Evolutionary conservation across 2,329 filamentous ascomycete genomes (phyloP), one percentile per base, ranked within the genome.

Genomic region (Colletotrichum limetticola): DNA sequence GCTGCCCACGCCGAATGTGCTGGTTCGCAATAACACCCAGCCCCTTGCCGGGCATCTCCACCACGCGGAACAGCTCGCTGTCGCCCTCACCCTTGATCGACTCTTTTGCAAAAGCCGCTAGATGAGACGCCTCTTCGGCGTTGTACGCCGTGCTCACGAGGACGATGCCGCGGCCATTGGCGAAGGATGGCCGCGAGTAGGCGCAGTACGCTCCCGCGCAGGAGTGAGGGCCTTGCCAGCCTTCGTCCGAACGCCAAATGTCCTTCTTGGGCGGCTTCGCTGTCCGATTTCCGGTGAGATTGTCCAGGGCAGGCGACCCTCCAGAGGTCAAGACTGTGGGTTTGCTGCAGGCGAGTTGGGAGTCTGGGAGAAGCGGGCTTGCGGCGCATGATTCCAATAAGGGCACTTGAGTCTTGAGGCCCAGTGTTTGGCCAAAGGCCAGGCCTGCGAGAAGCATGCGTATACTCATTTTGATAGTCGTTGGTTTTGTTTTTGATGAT

Each of bases 151-250:
- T 80, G 56, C 82, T 85, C 12, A 86, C 56, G 35, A 86, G 72
- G 2, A 82, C 80, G 68, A 85, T 80, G 49, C 84, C 84, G 7
- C 83, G 77, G 16, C 79, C 80, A 16, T 77, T 72, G 24, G 82
- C 82, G 60, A 85, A 85, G 3, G 71, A 74, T 2, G 76, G 68
- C 60, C 81, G 80, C 16, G 80, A 76, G 73, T 81, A 86, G 67
- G 82, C 79, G 76, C 83, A 85, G 75, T 70, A 75, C 11, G 35
- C 22, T 5, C 72, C 74, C 12, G 69, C 73, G 68, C 74, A 75
- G 5, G 61, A 26, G 24, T 68, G 69, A 52, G 68, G 72, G 14
- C 72, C 74, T 30, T 30, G 22, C 74, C 74, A 75, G 3, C 70
- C 70, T 65, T 72, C 66, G n/a, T 72, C 70, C 46, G 66, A 66